Evolutionary conservation across 1,284 basidiomycete species (phyloP), one percentile per base, ranked within the genome.

Genomic region (Paramarasmius palmivorus): DNA sequence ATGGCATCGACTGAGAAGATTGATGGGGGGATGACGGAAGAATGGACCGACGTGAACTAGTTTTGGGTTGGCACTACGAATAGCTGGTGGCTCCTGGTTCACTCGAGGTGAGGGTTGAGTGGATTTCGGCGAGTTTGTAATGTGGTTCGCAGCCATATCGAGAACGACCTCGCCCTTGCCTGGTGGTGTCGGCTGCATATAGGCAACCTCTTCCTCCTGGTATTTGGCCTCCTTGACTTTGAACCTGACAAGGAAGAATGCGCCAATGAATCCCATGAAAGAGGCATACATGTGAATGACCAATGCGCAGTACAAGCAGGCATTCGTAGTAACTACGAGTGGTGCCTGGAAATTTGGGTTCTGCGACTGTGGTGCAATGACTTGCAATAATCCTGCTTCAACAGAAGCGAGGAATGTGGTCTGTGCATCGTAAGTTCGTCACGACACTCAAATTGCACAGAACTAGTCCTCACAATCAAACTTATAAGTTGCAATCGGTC

Each of bases 331-430:
- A 52, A 74, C 68, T 35, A 69, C 56, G 4, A 57, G n/a, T 40
- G 49, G 39, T 10, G 66, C 57, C 5, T 37, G 49, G 1, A 39
- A 51, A 38, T 54, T 59, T 10, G 57, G 56, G 15, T 69, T 69
- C 3, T 71, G 73, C 12, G 29, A 32, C 2, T 73, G 69, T 42
- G 44, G 44, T 4, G 44, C 44, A 9, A 74, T 75, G 4, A 76
- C 70, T 19, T 80, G 73, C 12, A 85, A 62, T 62, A 83, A 68
- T 0, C 68, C 70, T 0, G 79, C 77, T 63, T 84, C 82, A 12
- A 76, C 79, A 0, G 79, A 75, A 4, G 82, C 83, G 59, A 85
- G 84, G 65, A 85, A 85, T 0, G 82, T 84, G 0, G 83, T 82
- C 83, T 84, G 17, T 5, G 22, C 2, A 26, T 52, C 25, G 20